Base-by-base conservation (phyloP, 805 yeast species). In the Ogataea zsoltii region DNA sequence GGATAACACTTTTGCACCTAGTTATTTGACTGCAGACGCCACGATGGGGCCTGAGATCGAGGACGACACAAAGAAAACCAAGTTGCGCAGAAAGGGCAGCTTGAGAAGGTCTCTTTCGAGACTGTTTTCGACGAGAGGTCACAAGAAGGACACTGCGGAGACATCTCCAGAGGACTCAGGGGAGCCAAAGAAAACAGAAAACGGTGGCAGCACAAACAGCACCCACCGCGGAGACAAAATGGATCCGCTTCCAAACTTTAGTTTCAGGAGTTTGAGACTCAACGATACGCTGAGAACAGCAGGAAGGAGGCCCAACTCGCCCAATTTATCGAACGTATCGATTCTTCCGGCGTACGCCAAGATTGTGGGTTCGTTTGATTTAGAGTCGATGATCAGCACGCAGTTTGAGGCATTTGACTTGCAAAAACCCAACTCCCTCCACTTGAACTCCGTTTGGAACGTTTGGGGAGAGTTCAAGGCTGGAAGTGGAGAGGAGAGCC, bases 371-470 rank as follows among this genome's bases (percentile, higher is more conserved):
- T 28, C 42, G 6, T 47, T 45, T n/a, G 41, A 33, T 3, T 40
- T 44, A 10, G 42, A 36, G 14, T 53, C 56, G 9, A 36, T 46
- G 26, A 41, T 46, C n/a, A 52, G 54, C 38, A 54, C 58, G 2
- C 58, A 54, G 33, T 51, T 50, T 33, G 58, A 54, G 35, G 50
- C 50, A 7, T 50, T 54, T 47, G 55, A 48, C 30, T 32, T 38
- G 5, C 42, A 42, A 13, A 42, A 34, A 32, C 48, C 52, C 13
- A 37, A 42, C 14, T 23, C 43, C 2, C 39, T 43, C 10, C 53
- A 48, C 23, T 23, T 54, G 25, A 51, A 44, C 30, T 43, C 49
- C 3, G 49, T 50, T n/a, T 54, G 58, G 58, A 54, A 54, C 31
- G 51, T 51, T 16, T 54, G 58, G 58, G 42, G 54, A 10, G 54